A percentile compares a stretch with the other conserved stretches of the same genome.
Conservation (phyloP, 2,329 filamentous ascomycete genomes). For the Calonectria leucothoes region DNA sequence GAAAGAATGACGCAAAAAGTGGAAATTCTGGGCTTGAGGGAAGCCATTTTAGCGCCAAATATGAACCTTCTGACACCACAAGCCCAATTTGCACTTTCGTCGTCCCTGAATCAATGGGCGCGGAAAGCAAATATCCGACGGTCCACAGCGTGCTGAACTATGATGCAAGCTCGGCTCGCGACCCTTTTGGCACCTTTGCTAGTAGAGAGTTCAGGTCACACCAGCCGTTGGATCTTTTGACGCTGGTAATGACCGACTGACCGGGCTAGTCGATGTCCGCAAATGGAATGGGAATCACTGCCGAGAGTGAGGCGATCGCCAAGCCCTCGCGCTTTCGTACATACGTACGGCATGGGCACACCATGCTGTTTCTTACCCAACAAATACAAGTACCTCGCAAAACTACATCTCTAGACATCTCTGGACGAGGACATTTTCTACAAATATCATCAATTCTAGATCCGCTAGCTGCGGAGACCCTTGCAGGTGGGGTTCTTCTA, state of each 20-base stretch:
- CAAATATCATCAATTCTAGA: background rate
- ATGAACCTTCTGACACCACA: background rate
- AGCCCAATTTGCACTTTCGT: background rate
- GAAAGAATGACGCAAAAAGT: conserved; percentile 7
- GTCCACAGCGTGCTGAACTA: background rate
- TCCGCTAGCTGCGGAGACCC: background rate
- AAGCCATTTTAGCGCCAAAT: conserved; percentile 3
- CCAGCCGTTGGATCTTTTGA: background rate
- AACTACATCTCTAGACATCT: background rate
- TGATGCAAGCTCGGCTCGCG: background rate
- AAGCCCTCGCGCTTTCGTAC: background rate
- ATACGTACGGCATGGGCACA: background rate
- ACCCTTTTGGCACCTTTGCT: background rate
- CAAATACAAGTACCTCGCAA: background rate
- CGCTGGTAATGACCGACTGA: background rate
- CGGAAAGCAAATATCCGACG: background rate
- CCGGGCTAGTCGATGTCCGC: background rate
- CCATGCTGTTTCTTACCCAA: background rate
- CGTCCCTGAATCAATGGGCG: background rate
- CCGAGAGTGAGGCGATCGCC: background rate
- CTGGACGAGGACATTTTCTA: background rate
- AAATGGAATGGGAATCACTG: background rate
- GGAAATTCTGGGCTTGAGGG: background rate
- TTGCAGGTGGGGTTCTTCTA: background rate
- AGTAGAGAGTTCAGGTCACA: background rate